phyloP scores from a whole-genome alignment of 2,329 filamentous ascomycete species.

The Teratosphaeria gauchensis region DNA sequence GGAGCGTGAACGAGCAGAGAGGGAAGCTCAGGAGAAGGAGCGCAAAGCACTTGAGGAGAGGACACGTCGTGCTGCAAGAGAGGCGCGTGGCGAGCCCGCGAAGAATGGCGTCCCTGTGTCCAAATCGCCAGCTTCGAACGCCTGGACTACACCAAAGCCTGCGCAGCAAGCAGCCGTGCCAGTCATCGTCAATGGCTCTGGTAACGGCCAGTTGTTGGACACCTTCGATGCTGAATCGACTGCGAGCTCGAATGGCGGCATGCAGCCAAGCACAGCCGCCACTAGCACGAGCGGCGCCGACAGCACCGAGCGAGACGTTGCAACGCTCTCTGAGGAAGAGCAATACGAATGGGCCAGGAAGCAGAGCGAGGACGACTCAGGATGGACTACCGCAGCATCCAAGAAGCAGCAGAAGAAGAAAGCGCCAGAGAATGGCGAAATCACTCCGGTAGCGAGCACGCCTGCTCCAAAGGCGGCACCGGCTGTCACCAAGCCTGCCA shows the following conservation, averaged over 20 bases:
- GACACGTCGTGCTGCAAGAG: constrained; percentile 71
- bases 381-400: constrained; percentile 50
- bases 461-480: constrained; percentile 4
- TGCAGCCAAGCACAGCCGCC: constrained; percentile 26
- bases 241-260: constrained; percentile 29
- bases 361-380: constrained; percentile 41
- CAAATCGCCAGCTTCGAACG: constrained; percentile 41
- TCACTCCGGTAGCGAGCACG: constrained; percentile 2
- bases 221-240: constrained; percentile 40
- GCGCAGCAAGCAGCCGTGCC: constrained; percentile 13
- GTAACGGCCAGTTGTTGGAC: constrained; percentile 33
- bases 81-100: constrained; percentile 71
- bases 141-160: constrained; percentile 38
- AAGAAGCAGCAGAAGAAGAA: constrained; percentile 48
- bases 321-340: constrained; percentile 50
- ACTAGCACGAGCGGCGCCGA: constrained; percentile 26
- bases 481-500: constrained; percentile 7
- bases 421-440: constrained; percentile 1
- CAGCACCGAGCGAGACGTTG: constrained; percentile 30
- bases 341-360: constrained; percentile 44
- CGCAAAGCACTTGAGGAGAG: constrained; percentile 69
- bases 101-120: constrained; percentile 59
- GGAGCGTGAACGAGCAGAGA: constrained; percentile 64
- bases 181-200: constrained; percentile 9
- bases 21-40: constrained; percentile 68